A percentile compares a stretch with the other conserved stretches of the same genome.
These are phyloP conservation scores for Fomitopsis pulvina DNA, from an alignment of 768 basidiomycete species.

Conservation along the genomic window DNA sequence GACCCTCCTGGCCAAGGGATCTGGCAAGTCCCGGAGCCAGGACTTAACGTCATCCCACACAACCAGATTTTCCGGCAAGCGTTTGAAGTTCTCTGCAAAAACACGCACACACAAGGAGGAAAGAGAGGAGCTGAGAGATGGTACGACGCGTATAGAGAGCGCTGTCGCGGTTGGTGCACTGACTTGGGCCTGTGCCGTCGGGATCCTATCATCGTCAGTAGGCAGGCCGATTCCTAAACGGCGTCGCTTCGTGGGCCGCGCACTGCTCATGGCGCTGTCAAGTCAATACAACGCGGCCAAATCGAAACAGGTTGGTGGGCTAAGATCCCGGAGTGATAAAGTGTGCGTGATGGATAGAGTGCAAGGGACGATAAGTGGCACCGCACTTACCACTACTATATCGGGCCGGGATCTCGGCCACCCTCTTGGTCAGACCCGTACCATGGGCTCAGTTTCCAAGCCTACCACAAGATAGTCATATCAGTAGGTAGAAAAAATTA, in stretches of 20 bases:
- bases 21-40: constrained; percentile 45
- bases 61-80: constrained; percentile 31
- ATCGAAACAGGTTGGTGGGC: too few species aligned
- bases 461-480: too few species aligned
- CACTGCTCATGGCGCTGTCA: neutral
- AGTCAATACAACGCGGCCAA: too few species aligned
- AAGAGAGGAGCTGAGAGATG: constrained; percentile 35
- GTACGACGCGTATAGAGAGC: constrained; percentile 38
- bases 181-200: constrained; percentile 27
- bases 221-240: neutral
- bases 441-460: too few species aligned
- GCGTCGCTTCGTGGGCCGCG: constrained; percentile 23
- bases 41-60: constrained; percentile 34
- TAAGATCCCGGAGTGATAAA: too few species aligned
- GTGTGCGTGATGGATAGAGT: too few species aligned
- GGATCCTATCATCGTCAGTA: constrained; percentile 32
- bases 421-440: too few species aligned
- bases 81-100: constrained; percentile 40
- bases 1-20: constrained; percentile 40
- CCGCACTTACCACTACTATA: too few species aligned
- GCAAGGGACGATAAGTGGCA: too few species aligned
- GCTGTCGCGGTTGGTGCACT: constrained; percentile 44
- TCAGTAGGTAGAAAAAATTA: too few species aligned
- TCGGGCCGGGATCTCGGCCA: too few species aligned
- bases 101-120: constrained; percentile 42